Conservation (phyloP, 805 yeast species). For the Sugiyamaella floridensis region DNA sequence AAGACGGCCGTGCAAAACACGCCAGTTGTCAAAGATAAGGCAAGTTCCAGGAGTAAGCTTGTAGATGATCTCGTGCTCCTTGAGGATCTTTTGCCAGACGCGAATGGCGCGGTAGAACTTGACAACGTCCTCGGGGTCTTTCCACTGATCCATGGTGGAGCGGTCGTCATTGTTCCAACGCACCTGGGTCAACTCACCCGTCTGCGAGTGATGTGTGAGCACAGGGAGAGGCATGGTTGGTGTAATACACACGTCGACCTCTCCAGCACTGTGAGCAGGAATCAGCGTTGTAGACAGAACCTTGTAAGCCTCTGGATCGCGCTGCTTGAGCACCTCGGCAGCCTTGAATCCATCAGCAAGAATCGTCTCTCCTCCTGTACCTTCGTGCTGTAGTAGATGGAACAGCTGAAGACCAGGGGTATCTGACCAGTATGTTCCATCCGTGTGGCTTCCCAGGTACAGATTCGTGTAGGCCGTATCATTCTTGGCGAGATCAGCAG, state of each 20-base stretch:
- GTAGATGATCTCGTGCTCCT: slow-evolving; percentile 46
- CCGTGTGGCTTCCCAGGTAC: slow-evolving; percentile 59
- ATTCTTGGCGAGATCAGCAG: slow-evolving; percentile 57
- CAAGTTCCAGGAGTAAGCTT: slow-evolving; percentile 60
- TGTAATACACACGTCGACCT: slow-evolving; percentile 52
- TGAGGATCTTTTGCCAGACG: slow-evolving; percentile 49
- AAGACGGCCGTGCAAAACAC: slow-evolving; percentile 62
- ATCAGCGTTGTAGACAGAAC: slow-evolving; percentile 44
- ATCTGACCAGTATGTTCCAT: slow-evolving; percentile 69
- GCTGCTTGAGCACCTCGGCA: slow-evolving; percentile 42
- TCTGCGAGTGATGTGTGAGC: slow-evolving; percentile 42
- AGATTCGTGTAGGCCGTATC: slow-evolving; percentile 69
- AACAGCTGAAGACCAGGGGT: slow-evolving; percentile 67
- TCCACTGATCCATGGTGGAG: slow-evolving; percentile 49
- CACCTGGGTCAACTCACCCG: slow-evolving; percentile 51
- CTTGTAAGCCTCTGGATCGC: slow-evolving; percentile 46
- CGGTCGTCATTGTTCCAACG: slow-evolving; percentile 70
- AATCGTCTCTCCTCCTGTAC: slow-evolving; percentile 60
- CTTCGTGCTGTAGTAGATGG: slow-evolving; percentile 55
- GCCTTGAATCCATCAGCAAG: slow-evolving; percentile 60
- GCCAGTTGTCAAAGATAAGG: slow-evolving; percentile 65
- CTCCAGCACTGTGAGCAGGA: slow-evolving; percentile 75
- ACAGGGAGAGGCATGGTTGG: slow-evolving; percentile 52
- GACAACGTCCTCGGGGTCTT: slow-evolving; percentile 39
- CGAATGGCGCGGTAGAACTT: slow-evolving; percentile 50